These are phyloP conservation scores for Lithocarpus polystachyus DNA, from an alignment of 306 rosid species.

Conservation along the genomic window DNA sequence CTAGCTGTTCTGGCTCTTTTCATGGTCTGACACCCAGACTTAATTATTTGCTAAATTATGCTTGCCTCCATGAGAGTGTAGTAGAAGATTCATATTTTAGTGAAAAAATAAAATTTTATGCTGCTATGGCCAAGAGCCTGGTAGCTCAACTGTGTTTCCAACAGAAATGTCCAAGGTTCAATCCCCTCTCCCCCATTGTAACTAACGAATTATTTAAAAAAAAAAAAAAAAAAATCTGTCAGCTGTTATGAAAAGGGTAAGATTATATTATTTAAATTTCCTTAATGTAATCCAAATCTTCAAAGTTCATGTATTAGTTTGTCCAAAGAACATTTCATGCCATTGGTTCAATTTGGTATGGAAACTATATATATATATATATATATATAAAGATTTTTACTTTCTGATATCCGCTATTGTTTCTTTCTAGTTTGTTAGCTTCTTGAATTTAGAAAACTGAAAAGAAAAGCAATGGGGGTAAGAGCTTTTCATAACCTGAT, in stretches of 20 bases:
- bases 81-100: not conserved
- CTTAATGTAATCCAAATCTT: not conserved
- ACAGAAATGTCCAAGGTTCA: too few species aligned
- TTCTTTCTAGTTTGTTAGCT: not conserved
- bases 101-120: not conserved
- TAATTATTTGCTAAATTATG: not conserved
- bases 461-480: not conserved
- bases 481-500: not conserved
- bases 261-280: not conserved
- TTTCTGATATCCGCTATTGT: not conserved
- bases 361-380: not conserved
- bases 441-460: not conserved
- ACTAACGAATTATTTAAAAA: too few species aligned
- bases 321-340: not conserved
- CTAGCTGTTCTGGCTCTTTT: not conserved
- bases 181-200: too few species aligned
- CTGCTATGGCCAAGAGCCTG: too few species aligned
- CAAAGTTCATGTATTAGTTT: not conserved
- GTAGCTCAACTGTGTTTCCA: too few species aligned
- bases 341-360: not conserved
- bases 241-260: not conserved
- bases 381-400: not conserved
- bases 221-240: not conserved
- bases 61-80: not conserved
- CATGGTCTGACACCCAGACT: not conserved